These are phyloP conservation scores for Reticulascus tulasneorum DNA, from an alignment of 2,329 filamentous ascomycete genomes.

Conservation along the genomic window DNA sequence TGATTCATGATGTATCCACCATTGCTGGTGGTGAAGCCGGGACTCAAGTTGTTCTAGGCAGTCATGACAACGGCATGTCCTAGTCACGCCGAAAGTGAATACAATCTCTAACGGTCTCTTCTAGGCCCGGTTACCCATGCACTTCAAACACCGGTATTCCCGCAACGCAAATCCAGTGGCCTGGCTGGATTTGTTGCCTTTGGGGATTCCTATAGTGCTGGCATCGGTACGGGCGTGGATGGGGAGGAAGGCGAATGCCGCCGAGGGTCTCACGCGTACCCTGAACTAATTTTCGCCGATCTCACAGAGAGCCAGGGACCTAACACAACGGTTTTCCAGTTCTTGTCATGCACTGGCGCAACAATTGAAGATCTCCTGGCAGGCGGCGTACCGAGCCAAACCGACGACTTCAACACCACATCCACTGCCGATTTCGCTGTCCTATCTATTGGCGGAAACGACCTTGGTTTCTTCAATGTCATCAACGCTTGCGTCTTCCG, in stretches of 20 bases:
- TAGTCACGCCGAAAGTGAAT: too few species aligned
- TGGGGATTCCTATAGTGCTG: conserved; percentile 44
- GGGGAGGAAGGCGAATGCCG: conserved; percentile 37
- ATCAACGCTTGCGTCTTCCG: conserved; percentile 48
- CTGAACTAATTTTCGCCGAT: conserved; percentile 34
- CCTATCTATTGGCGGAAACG: conserved; percentile 45
- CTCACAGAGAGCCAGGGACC: conserved; percentile 22
- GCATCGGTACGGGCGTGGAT: conserved; percentile 41
- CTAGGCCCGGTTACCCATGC: too few species aligned
- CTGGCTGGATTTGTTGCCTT: conserved; percentile 31
- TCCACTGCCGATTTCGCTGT: conserved; percentile 37
- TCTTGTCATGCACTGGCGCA: conserved; percentile 44
- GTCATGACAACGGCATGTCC: too few species aligned
- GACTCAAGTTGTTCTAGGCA: too few species aligned
- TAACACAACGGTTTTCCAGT: conserved; percentile 33
- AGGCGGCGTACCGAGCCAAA: conserved; percentile 32
- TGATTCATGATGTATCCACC: too few species aligned
- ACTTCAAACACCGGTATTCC: too few species aligned
- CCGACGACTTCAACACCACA: conserved; percentile 36
- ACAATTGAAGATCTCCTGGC: conserved; percentile 35
- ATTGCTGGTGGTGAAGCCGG: too few species aligned
- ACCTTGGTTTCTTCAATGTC: conserved; percentile 45
- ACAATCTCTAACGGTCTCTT: too few species aligned
- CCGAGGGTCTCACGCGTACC: conserved; percentile 37
- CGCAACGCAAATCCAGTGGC: background rate